A percentile compares a stretch with the other conserved stretches of the same genome.
These are phyloP conservation scores for Iberis pinnata DNA, from an alignment of 345 rosid species.

Conservation along the genomic window DNA sequence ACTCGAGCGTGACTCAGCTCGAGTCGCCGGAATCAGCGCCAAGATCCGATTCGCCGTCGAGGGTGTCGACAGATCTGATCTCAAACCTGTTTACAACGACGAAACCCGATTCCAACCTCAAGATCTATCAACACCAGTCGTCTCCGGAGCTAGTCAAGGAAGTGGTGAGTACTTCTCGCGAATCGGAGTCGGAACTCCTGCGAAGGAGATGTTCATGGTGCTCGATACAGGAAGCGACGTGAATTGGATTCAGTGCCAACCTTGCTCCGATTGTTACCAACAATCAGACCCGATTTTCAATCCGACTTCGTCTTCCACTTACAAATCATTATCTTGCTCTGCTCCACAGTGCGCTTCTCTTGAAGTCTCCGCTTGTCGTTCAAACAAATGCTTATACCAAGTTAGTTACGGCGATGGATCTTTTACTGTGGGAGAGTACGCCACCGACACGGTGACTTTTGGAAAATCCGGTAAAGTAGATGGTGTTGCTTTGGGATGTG, in stretches of 20 bases:
- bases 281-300: constrained; percentile 75
- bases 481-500: constrained; percentile 66
- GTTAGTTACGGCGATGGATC: constrained; percentile 97
- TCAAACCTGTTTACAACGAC: constrained; percentile 37
- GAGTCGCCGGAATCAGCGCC: constrained; percentile 44
- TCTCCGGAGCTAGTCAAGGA: constrained; percentile 72
- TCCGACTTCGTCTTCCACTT: constrained; percentile 59
- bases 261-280: constrained; percentile 74
- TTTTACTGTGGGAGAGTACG: constrained; percentile 64
- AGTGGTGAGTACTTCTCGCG: constrained; percentile 94
- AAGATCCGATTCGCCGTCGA: constrained; percentile 42
- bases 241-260: constrained; percentile 82
- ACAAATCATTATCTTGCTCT: constrained; percentile 44
- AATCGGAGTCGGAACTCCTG: constrained; percentile 71
- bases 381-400: constrained; percentile 57
- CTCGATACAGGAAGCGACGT: constrained; percentile 83
- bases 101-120: constrained; percentile 37
- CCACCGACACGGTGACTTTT: constrained; percentile 69
- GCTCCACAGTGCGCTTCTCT: constrained; percentile 52
- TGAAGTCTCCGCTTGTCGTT: constrained; percentile 50
- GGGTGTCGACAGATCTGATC: constrained; percentile 42
- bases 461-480: constrained; percentile 39
- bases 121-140: constrained; percentile 56
- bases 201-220: constrained; percentile 55
- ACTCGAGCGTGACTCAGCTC: constrained; percentile 67